phyloP scores from a whole-genome alignment of 257 asterid species.

The Solanum lignicaule region DNA sequence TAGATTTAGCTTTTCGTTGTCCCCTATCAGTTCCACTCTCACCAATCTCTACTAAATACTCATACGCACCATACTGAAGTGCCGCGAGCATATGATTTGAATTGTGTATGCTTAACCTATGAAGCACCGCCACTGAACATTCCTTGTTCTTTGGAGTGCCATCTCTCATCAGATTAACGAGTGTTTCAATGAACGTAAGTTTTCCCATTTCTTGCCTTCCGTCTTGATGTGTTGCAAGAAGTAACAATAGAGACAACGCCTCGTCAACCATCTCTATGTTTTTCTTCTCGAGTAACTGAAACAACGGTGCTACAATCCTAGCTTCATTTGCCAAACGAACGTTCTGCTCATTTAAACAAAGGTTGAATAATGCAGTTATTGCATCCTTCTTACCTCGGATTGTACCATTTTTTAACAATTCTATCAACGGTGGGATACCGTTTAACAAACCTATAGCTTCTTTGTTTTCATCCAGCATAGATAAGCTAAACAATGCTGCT shows the following conservation, averaged over 20 bases:
- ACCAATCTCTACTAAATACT: conserved; percentile 41
- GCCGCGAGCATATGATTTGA: conserved; percentile 60
- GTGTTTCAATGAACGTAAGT: conserved; percentile 45
- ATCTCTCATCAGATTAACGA: conserved; percentile 36
- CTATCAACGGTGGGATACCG: conserved; percentile 65
- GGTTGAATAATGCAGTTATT: conserved; percentile 60
- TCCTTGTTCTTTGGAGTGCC: conserved; percentile 72
- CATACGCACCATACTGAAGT: conserved; percentile 68
- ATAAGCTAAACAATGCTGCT: conserved; percentile 75
- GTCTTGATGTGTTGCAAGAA: conserved; percentile 40
- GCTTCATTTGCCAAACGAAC: conserved; percentile 51
- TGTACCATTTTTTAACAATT: conserved; percentile 41
- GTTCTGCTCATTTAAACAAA: conserved; percentile 45
- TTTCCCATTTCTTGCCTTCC: conserved; percentile 64
- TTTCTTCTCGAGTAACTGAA: conserved; percentile 32
- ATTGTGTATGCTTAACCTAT: conserved; percentile 48
- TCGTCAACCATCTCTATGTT: conserved; percentile 62
- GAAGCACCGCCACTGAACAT: conserved; percentile 63
- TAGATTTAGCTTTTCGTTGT: conserved; percentile 55
- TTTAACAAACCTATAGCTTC: conserved; percentile 42
- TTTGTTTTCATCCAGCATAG: conserved; percentile 80
- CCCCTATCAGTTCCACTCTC: conserved; percentile 70
- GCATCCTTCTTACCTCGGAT: conserved; percentile 82
- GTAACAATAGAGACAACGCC: conserved; percentile 39
- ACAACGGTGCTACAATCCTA: conserved; percentile 42